Conservation (phyloP, 257 asterid species). For the Paraleonurus japonicus region DNA sequence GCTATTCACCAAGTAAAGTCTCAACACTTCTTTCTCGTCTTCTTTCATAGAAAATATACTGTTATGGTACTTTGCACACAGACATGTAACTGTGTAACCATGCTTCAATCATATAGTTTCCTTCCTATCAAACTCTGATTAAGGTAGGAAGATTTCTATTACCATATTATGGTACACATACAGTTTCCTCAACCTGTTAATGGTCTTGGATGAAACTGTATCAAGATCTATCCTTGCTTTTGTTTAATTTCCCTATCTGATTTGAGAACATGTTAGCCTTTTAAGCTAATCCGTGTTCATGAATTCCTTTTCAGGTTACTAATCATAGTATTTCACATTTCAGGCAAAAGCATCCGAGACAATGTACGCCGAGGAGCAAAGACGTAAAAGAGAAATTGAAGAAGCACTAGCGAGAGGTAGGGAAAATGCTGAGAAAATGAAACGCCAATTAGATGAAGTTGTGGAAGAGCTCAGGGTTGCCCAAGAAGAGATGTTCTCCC, state of each 20-base stretch:
- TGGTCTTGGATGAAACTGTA: background rate
- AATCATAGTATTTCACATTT: slow-evolving; percentile 14
- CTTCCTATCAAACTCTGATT: background rate
- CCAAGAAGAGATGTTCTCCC: slow-evolving; percentile 47
- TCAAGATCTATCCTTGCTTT: background rate
- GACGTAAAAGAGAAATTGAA: slow-evolving; percentile 63
- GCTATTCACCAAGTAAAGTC: slow-evolving; percentile 52
- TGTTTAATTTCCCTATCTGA: background rate
- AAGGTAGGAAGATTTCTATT: background rate
- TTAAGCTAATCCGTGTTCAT: background rate
- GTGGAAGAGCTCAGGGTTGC: slow-evolving; percentile 49
- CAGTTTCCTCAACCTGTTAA: slow-evolving; percentile 8
- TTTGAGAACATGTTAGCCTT: background rate
- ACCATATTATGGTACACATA: background rate
- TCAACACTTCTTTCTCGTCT: slow-evolving; percentile 10
- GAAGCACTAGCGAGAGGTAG: slow-evolving; percentile 54
- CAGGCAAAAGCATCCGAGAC: slow-evolving; percentile 64
- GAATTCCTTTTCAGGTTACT: slow-evolving; percentile 13
- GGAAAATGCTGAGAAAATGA: slow-evolving; percentile 57
- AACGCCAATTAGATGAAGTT: slow-evolving; percentile 43
- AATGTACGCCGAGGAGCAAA: slow-evolving; percentile 53
- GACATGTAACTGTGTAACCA: background rate
- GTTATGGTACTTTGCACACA: background rate
- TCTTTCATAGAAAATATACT: background rate
- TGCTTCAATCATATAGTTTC: background rate